Evolutionary conservation across 208 protist genomes (phyloP).

Genomic region (Leptomonas pyrrhocoris): DNA sequence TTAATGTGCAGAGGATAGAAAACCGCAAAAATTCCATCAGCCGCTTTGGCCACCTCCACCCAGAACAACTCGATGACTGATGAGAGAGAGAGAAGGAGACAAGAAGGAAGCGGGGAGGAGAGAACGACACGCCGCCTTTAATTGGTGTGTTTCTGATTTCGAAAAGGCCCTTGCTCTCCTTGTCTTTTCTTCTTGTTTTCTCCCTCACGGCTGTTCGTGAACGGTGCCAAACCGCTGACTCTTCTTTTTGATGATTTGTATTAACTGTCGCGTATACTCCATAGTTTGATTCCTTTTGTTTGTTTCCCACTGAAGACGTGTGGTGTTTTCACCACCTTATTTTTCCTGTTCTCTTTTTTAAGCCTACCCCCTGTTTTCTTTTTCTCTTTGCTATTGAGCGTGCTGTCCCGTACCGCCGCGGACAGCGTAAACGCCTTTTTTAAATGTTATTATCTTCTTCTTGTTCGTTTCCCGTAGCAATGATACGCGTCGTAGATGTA

Average conservation of each 20-base stretch:
- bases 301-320: too few relatives aligned
- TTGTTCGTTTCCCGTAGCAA: background rate
- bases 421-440: background rate
- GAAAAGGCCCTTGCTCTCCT: background rate
- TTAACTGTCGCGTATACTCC: background rate
- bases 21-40: too few relatives aligned
- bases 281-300: background rate
- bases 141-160: background rate
- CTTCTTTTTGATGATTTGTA: slow-evolving; percentile 1
- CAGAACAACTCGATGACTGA: too few relatives aligned
- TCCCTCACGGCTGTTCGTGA: background rate
- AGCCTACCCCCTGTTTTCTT: too few relatives aligned
- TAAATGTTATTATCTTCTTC: background rate
- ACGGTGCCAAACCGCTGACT: background rate
- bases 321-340: background rate
- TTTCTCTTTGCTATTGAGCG: background rate
- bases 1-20: too few relatives aligned
- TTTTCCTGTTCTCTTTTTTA: background rate
- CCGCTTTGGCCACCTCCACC: too few relatives aligned
- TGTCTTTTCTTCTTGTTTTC: slow-evolving; percentile 17
- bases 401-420: background rate
- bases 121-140: background rate
- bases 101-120: background rate
- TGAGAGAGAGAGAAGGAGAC: too few relatives aligned
- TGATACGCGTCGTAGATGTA: background rate